Base-by-base conservation (phyloP, 1,284 basidiomycete species). In the Trametes sp. region DNA sequence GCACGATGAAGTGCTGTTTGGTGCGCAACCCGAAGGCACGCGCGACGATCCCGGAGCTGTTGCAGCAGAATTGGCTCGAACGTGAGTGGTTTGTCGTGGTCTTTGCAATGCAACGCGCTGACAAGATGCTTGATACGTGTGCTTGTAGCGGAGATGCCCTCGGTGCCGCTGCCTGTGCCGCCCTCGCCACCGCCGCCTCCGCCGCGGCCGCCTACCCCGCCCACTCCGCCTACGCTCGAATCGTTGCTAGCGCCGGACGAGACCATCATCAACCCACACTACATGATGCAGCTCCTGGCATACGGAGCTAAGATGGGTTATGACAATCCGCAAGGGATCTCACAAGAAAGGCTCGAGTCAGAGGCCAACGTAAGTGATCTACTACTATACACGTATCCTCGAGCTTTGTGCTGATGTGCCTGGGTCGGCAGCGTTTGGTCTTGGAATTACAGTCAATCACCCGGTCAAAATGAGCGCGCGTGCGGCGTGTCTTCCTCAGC, bases 1-100 rank as follows among this genome's bases (percentile, higher is more conserved):
- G 80, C 56, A 88, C 86, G 52, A 92, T 96, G 78, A 85, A 87
- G 75, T 85, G 83, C 59, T 95, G 95, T 73, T 74, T 97, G 68
- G 80, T 78, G 54, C 85, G 93, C 65, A 83, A 86, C 66, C 86
- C 92, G 21, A 94, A 93, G 76, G 86, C 90, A 67, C 80, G 95
- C 46, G 87, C 88, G 62, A 88, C 89, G n/a, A 96, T 97, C 69
- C 93, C 93, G 1, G 86, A 89, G 67, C 75, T 92, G 66, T 68
- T 91, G 69, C 81, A 85, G 54, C 83, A 90, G 65, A 84, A 84
- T 52, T 92, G 90, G 90, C 70, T 92, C 51, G 84, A 87, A 67
- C 75, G 82, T 83, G 60, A 71, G 78, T 73, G 24, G n/a, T 19
- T n/a, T n/a, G n/a, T n/a, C n/a, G 26, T 28, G 21, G 2, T 23